A percentile compares a stretch with the other conserved stretches of the same genome.
These are phyloP conservation scores for Noccaea bulbosa DNA, from an alignment of 345 rosid species.

Conservation along the genomic window DNA sequence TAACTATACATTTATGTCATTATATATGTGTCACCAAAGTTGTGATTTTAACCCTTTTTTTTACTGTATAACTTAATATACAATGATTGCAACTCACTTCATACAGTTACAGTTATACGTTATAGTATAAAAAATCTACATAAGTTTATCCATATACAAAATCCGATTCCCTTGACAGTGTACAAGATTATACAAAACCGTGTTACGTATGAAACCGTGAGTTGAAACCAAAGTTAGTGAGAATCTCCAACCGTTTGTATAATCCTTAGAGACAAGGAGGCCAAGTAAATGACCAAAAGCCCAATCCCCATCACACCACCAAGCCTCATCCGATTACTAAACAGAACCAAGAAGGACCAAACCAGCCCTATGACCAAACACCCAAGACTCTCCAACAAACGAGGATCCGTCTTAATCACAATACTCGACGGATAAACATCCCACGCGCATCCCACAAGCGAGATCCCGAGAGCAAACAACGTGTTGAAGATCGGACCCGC, in stretches of 20 bases:
- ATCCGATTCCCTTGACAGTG: conserved; percentile 2
- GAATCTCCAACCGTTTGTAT: conserved; percentile 43
- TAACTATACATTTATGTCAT: neutral
- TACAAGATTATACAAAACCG: conserved; percentile 21
- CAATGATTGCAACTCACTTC: neutral
- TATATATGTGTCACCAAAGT: neutral
- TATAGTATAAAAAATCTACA: conserved; percentile 21
- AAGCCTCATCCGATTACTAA: conserved; percentile 68
- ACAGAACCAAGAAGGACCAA: conserved; percentile 84
- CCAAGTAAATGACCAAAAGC: conserved; percentile 71
- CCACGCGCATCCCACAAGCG: conserved; percentile 71
- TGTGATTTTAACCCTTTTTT: neutral
- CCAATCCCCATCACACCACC: conserved; percentile 72
- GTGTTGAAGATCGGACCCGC: conserved; percentile 95
- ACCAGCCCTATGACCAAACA: conserved; percentile 71
- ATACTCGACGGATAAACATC: conserved; percentile 58
- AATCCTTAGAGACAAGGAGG: conserved; percentile 67
- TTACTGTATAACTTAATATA: conserved; percentile 9
- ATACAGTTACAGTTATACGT: neutral
- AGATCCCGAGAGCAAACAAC: conserved; percentile 72
- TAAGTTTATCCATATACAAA: conserved; percentile 16
- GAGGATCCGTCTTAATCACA: conserved; percentile 61
- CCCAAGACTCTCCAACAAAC: conserved; percentile 69
- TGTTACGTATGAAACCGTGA: conserved; percentile 5
- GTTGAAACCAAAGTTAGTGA: conserved; percentile 35